Evolutionary conservation across 495 filamentous ascomycete species (phyloP).

Genomic region (Astrothelium subdiscretum): DNA sequence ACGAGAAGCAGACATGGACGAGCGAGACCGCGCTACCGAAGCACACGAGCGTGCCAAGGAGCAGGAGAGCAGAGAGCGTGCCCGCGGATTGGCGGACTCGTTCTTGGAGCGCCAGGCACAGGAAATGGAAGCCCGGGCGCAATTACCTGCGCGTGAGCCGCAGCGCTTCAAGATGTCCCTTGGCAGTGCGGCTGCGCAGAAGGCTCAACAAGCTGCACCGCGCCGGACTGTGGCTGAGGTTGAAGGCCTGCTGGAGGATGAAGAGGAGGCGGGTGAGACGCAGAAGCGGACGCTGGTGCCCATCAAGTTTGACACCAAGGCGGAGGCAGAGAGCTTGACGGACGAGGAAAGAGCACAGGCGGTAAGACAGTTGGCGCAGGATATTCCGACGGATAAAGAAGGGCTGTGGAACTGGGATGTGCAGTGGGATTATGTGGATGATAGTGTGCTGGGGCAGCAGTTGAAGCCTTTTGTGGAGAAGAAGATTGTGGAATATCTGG

Average conservation of each 20-base stretch:
- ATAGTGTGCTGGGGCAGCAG: conserved; percentile 71
- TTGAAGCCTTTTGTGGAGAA: conserved; percentile 93
- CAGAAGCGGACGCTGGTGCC: conserved; percentile 74
- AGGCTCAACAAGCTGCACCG: conserved; percentile 54
- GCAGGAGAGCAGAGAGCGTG: conserved; percentile 62
- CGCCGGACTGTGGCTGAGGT: conserved; percentile 84
- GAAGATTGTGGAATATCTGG: conserved; percentile 93
- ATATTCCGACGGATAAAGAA: conserved; percentile 79
- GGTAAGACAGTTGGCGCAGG: conserved; percentile 61
- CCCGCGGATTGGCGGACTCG: conserved; percentile 76
- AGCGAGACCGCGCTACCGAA: conserved; percentile 68
- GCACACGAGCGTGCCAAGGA: conserved; percentile 58
- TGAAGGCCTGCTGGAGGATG: conserved; percentile 85
- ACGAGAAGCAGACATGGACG: conserved; percentile 64
- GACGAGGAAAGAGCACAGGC: conserved; percentile 37
- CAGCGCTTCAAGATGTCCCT: conserved; percentile 91
- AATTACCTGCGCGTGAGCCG: conserved; percentile 52
- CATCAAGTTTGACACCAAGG: conserved; percentile 78
- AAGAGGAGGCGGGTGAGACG: conserved; percentile 46
- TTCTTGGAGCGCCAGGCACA: conserved; percentile 84
- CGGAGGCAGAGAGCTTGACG: conserved; percentile 34
- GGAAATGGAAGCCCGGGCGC: conserved; percentile 53
- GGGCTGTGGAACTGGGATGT: conserved; percentile 87
- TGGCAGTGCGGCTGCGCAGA: conserved; percentile 73
- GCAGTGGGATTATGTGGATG: conserved; percentile 90